Conservation (phyloP, 2,329 filamentous ascomycete species). For the Talaromyces sp. region DNA sequence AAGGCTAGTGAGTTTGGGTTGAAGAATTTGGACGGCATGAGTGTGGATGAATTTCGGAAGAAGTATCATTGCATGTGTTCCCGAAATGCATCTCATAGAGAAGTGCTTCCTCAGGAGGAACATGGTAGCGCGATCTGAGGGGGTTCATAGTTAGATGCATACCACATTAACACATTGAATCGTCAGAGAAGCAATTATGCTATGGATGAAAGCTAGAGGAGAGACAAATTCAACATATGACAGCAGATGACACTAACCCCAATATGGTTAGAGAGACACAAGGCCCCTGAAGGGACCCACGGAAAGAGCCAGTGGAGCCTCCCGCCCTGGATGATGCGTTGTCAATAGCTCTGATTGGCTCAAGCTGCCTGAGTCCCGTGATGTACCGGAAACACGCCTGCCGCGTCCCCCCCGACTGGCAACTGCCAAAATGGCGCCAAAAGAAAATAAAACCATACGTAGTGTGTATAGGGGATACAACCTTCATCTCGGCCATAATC, state of each 20-base stretch:
- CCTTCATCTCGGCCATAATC: not conserved
- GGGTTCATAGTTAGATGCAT: not conserved
- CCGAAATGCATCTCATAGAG: conserved; percentile 18
- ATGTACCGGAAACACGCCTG: conserved; percentile 23
- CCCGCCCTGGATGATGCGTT: not conserved
- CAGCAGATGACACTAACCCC: not conserved
- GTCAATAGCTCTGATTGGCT: not conserved
- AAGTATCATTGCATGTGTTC: conserved; percentile 63
- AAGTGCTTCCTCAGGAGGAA: not conserved
- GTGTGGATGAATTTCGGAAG: conserved; percentile 56
- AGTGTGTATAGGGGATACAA: not conserved
- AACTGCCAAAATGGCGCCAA: conserved; percentile 12
- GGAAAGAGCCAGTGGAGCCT: not conserved
- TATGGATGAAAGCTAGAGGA: not conserved
- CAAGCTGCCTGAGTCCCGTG: conserved; percentile 15
- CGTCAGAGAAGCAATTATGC: not conserved
- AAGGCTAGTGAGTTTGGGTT: conserved; percentile 43
- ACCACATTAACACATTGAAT: not conserved
- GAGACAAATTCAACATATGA: not conserved
- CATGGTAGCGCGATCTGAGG: conserved; percentile 32
- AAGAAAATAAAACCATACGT: conserved; percentile 1
- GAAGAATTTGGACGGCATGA: conserved; percentile 46
- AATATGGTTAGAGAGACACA: conserved; percentile 5
- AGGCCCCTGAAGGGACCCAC: conserved; percentile 16
- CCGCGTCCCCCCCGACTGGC: conserved; percentile 22